phyloP scores from a whole-genome alignment of 768 basidiomycete species.

The Leccinellum rugosiceps region DNA sequence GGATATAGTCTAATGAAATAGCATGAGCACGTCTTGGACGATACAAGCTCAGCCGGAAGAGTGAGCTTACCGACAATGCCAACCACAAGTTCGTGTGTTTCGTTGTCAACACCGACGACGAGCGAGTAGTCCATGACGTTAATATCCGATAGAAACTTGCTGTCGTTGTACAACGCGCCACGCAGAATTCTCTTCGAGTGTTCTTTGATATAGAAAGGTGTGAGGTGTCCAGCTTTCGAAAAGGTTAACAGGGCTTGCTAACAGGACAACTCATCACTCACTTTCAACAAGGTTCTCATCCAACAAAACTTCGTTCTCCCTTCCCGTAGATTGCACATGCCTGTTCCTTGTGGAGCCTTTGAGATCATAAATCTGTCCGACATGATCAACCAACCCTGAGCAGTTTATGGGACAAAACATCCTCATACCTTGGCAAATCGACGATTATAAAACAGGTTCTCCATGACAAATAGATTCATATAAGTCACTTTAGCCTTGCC shows the following conservation, averaged over 20 bases:
- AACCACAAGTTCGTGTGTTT: slow-evolving; percentile 86
- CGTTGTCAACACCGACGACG: slow-evolving; percentile 91
- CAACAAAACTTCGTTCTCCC: slow-evolving; percentile 89
- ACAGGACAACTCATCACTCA: slow-evolving; percentile 33
- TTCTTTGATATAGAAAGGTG: slow-evolving; percentile 94
- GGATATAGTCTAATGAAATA: slow-evolving; percentile 71
- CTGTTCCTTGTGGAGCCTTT: slow-evolving; percentile 96
- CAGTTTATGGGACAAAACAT: background rate
- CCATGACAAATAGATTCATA: slow-evolving; percentile 98
- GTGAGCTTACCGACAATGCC: slow-evolving; percentile 86
- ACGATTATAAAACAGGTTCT: slow-evolving; percentile 93
- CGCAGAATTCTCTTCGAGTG: slow-evolving; percentile 91
- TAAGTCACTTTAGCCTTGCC: slow-evolving; percentile 77
- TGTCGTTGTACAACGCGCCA: slow-evolving; percentile 91
- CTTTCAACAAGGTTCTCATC: slow-evolving; percentile 96
- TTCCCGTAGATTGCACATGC: slow-evolving; percentile 85
- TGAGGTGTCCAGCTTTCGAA: slow-evolving; percentile 68
- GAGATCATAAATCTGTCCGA: slow-evolving; percentile 83
- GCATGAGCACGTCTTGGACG: slow-evolving; percentile 8
- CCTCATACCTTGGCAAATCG: slow-evolving; percentile 76
- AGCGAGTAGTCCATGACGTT: slow-evolving; percentile 99
- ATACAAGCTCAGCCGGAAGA: background rate
- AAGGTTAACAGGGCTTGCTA: slow-evolving; percentile 7
- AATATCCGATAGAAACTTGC: slow-evolving; percentile 88
- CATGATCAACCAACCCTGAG: background rate